phyloP scores from a whole-genome alignment of 352 stramenopile genomes.

The Globisporangium orthogonon region DNA sequence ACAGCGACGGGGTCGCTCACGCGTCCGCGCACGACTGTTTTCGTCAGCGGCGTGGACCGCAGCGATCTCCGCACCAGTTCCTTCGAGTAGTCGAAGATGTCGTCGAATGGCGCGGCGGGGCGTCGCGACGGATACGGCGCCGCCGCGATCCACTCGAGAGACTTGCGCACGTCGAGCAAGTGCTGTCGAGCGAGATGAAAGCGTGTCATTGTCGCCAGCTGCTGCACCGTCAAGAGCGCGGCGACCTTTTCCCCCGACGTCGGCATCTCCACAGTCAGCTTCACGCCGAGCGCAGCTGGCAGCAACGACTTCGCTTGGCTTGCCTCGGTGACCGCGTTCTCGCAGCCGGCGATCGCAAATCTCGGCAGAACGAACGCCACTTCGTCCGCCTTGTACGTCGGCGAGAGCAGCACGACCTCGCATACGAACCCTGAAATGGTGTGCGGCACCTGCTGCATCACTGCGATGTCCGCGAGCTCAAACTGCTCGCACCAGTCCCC shows the following conservation, averaged over 20 bases:
- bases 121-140: too few relatives aligned
- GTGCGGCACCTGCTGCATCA: constrained; percentile 2
- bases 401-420: constrained; percentile 1
- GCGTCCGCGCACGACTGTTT: neutral
- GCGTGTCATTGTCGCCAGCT: neutral
- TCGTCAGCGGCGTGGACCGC: neutral
- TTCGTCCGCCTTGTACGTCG: neutral
- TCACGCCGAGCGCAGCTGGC: constrained; percentile 1
- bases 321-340: neutral
- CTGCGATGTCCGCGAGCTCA: neutral
- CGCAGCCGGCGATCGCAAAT: constrained; percentile 9
- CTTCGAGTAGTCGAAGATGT: too few relatives aligned
- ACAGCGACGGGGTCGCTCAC: neutral
- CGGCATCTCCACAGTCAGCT: neutral
- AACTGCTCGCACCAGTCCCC: too few relatives aligned
- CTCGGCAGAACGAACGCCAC: constrained; percentile 8
- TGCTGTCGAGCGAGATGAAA: too few relatives aligned
- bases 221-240: constrained; percentile 6
- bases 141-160: too few relatives aligned
- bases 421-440: constrained; percentile 9
- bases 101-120: too few relatives aligned
- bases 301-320: neutral
- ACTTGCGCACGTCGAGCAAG: too few relatives aligned
- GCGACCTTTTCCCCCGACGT: neutral
- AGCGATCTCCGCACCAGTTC: too few relatives aligned